These are phyloP conservation scores for Ceratocystis eucalypticola DNA, from an alignment of 2,329 filamentous ascomycete species.

Conservation along the genomic window DNA sequence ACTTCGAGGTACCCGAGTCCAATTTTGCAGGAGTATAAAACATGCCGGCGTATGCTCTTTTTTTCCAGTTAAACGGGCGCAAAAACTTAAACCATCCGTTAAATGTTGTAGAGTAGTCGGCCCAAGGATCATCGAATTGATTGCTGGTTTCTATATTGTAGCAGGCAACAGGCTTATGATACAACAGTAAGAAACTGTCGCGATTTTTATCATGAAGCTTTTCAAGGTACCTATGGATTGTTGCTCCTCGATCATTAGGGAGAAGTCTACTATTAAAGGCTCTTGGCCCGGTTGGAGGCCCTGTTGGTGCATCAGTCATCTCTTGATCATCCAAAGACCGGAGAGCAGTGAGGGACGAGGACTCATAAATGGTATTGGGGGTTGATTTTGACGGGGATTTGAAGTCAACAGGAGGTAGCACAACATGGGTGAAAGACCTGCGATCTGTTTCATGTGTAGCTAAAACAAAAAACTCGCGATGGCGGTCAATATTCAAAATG, in stretches of 20 bases:
- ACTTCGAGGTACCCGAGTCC: slow-evolving; percentile 14
- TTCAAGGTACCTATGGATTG: not conserved
- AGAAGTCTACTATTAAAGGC: not conserved
- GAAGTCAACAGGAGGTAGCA: slow-evolving; percentile 25
- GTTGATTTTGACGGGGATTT: slow-evolving; percentile 26
- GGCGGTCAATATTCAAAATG: slow-evolving; percentile 34
- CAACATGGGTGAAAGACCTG: not conserved
- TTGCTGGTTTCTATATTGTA: not conserved
- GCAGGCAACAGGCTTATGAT: not conserved
- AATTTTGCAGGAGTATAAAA: slow-evolving; percentile 33
- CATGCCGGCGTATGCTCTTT: slow-evolving; percentile 26
- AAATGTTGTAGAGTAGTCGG: slow-evolving; percentile 25
- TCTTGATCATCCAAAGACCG: not conserved
- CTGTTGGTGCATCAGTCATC: not conserved
- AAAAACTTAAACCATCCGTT: slow-evolving; percentile 23
- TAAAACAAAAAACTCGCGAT: slow-evolving; percentile 42
- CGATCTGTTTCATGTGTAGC: slow-evolving; percentile 30
- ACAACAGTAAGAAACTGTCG: not conserved
- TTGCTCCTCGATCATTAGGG: not conserved
- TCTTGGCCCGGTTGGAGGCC: not conserved
- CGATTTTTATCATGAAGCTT: not conserved
- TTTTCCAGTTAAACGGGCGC: slow-evolving; percentile 5
- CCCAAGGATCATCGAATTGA: slow-evolving; percentile 21
- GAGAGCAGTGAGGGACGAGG: not conserved
- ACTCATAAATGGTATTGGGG: slow-evolving; percentile 25